phyloP scores from a whole-genome alignment of 139 green algal genomes.

The Chlorella vulgaris region DNA sequence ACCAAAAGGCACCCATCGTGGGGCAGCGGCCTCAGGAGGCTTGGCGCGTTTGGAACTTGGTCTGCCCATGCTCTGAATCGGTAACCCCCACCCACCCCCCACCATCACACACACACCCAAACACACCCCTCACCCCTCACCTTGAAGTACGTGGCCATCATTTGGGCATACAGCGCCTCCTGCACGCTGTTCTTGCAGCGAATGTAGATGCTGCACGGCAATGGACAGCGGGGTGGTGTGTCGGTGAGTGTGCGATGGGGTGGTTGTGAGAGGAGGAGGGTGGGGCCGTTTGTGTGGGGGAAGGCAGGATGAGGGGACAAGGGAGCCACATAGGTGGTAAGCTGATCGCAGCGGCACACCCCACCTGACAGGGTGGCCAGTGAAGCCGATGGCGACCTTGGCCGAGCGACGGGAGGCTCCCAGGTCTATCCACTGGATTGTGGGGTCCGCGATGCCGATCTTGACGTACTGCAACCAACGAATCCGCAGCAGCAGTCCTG shows the following conservation, averaged over 20 bases:
- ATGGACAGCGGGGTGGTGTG: neutral
- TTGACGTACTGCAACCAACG: conserved; percentile 20
- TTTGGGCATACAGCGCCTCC: conserved; percentile 35
- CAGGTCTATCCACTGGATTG: conserved; percentile 50
- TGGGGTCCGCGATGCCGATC: conserved; percentile 41
- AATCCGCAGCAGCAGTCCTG: neutral
- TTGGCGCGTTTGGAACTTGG: no score
- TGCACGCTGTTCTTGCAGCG: conserved; percentile 47
- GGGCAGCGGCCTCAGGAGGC: no score
- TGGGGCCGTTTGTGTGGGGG: neutral
- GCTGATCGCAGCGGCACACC: no score
- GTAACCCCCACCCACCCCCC: neutral
- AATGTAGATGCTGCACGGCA: conserved; percentile 37
- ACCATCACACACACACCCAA: neutral
- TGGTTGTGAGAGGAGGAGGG: no score
- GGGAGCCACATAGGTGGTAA: no score
- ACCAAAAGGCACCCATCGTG: no score
- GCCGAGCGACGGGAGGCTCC: conserved; percentile 36
- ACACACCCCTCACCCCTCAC: neutral
- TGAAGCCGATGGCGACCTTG: conserved; percentile 48
- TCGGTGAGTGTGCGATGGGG: no score
- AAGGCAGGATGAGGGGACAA: no score
- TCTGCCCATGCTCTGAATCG: no score
- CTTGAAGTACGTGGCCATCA: conserved; percentile 43
- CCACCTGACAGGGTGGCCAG: conserved; percentile 36